Evolutionary conservation across 2,329 filamentous ascomycete species (phyloP).

Genomic region (Bipolaris victoriae): DNA sequence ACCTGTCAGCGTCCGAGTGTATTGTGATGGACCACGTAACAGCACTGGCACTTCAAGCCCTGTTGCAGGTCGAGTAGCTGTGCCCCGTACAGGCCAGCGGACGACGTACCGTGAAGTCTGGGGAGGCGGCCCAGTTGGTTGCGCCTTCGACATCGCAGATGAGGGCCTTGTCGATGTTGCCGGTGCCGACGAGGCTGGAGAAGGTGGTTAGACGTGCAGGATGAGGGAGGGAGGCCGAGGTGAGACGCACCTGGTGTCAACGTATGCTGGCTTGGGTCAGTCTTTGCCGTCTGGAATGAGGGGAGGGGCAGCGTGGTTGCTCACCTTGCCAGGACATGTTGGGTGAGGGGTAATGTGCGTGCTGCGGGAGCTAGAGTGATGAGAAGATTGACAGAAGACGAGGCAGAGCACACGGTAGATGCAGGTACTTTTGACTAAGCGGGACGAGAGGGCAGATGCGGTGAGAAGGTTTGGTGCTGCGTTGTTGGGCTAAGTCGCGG

Average conservation of each 20-base stretch:
- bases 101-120: slow-evolving; percentile 75
- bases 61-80: neutral
- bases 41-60: neutral
- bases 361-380: slow-evolving; percentile 28
- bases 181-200: slow-evolving; percentile 51
- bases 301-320: slow-evolving; percentile 21
- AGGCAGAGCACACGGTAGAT: slow-evolving; percentile 20
- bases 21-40: neutral
- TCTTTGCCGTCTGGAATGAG: slow-evolving; percentile 2
- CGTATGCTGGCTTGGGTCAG: slow-evolving; percentile 48
- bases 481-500: slow-evolving; percentile 25
- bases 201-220: slow-evolving; percentile 21
- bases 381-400: slow-evolving; percentile 18
- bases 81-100: slow-evolving; percentile 6
- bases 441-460: slow-evolving; percentile 27
- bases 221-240: neutral
- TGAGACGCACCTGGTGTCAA: slow-evolving; percentile 47
- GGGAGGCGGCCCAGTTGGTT: slow-evolving; percentile 80
- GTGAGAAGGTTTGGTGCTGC: slow-evolving; percentile 31
- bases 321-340: slow-evolving; percentile 55
- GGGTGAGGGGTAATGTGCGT: slow-evolving; percentile 35
- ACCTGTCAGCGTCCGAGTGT: slow-evolving; percentile 17
- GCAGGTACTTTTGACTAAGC: slow-evolving; percentile 36
- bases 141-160: slow-evolving; percentile 58
- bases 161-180: slow-evolving; percentile 56